These are phyloP conservation scores for Ettlia oleoabundans DNA, from an alignment of 139 green algal species.

Conservation along the genomic window DNA sequence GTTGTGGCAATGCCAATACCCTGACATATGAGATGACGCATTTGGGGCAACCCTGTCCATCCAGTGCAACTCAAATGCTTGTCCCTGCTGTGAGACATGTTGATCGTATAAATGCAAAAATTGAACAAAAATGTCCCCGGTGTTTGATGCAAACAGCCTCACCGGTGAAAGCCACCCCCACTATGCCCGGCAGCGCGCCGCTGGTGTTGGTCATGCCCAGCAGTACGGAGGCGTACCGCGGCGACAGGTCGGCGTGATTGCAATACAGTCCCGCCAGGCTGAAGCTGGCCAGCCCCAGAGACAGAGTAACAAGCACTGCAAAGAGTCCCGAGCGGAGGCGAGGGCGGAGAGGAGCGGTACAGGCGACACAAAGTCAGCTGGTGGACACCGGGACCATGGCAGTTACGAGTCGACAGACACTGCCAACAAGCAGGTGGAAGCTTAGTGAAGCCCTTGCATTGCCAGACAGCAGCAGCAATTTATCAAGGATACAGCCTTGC, in stretches of 20 bases:
- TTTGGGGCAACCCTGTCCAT: too few species aligned
- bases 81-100: too few species aligned
- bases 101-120: too few species aligned
- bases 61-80: too few species aligned
- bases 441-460: background rate
- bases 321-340: background rate
- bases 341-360: too few species aligned
- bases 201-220: conserved; percentile 96
- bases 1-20: too few species aligned
- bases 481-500: too few species aligned
- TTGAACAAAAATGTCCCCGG: background rate
- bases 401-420: too few species aligned
- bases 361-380: too few species aligned
- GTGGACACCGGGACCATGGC: too few species aligned
- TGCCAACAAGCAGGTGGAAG: background rate
- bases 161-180: conserved; percentile 77
- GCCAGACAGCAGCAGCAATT: background rate
- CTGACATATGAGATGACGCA: too few species aligned
- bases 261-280: conserved; percentile 94
- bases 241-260: conserved; percentile 93
- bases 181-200: conserved; percentile 88
- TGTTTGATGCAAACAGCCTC: too few species aligned
- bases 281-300: conserved; percentile 83
- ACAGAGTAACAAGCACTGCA: conserved; percentile 69
- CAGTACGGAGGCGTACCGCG: conserved; percentile 89